phyloP scores from a whole-genome alignment of 179 eudicot species.

The Pouteria campechiana region DNA sequence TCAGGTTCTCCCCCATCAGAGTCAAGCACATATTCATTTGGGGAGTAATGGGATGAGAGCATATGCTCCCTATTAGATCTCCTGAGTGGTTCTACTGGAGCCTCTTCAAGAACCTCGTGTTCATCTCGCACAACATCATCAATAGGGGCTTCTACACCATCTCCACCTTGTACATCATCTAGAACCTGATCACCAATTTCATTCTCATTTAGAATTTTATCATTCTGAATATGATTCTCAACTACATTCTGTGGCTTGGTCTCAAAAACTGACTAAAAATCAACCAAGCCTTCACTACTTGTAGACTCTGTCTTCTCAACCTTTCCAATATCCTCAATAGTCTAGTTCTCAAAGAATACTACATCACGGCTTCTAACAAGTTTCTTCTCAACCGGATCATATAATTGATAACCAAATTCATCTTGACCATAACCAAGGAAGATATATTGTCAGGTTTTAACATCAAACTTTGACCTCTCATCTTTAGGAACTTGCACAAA shows the following conservation, averaged over 20 bases:
- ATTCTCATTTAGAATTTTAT: background rate
- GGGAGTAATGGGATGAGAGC: background rate
- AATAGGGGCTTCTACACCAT: background rate
- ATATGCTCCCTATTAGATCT: background rate
- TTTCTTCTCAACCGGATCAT: too few relatives aligned
- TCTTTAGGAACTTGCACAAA: background rate
- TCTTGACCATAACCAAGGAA: conserved; percentile 3
- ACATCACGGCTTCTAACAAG: conserved; percentile 9
- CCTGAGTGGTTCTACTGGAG: background rate
- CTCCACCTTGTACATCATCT: background rate
- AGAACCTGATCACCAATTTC: background rate
- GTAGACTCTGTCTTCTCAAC: background rate
- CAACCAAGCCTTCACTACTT: background rate
- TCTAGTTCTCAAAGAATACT: background rate
- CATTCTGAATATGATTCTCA: too few relatives aligned
- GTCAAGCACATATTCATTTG: conserved; percentile 1
- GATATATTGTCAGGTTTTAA: conserved; percentile 3
- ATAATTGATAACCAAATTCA: conserved; percentile 3
- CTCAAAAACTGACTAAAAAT: background rate
- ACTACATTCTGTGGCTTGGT: too few relatives aligned
- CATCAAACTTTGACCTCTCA: background rate
- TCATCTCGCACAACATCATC: background rate
- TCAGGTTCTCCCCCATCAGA: conserved; percentile 7
- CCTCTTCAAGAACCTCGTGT: background rate
- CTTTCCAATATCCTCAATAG: background rate